Base-by-base conservation (phyloP, 805 yeast genomes). In the Candida andamanensis region DNA sequence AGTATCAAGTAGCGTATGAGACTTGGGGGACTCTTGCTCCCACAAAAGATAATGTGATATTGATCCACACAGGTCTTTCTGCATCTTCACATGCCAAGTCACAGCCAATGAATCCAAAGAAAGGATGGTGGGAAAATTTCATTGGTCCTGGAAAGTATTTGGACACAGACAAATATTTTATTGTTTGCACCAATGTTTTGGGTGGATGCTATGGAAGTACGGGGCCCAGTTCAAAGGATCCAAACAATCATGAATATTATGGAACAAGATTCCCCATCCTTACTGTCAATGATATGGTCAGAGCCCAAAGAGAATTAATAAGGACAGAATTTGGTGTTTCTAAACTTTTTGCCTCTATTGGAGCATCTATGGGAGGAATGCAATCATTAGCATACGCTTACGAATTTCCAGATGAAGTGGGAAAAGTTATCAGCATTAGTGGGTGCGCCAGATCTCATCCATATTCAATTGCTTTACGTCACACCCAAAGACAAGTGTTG, bases 331-430 rank as follows among this genome's bases (percentile, higher is more conserved):
- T 87, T 36, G 78, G 79, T 1, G 80, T 82, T 18, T 29, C 46
- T 1, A 80, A 75, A 51, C 58, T 89, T 16, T 74, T 76, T 54
- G 95, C 95, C 2, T 74, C 85, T 2, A 76, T 89, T 6, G 97
- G 97, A 5, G 80, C 95, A 2, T 85, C 95, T 0, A 85, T 89
- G 94, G 97, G 97, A n/a, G 97, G 96, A n/a, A 86, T 89, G 96
- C 96, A 87, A 60, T 79, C 90, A 6, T 67, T 89, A 34, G 95
- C 96, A 0, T 85, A 78, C 55, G 95, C 86, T 1, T 72, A 76
- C 52, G 95, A 83, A 49, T 89, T 83, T 47, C 83, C 94, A 1
- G 79, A 80, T 29, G 73, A 69, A 35, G 95, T 87, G 3, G 72
- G 70, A 5, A 78, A 80, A 33, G 69, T 89, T 2, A 74, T 86